These are phyloP conservation scores for Thymus mandschuricus DNA, from an alignment of 257 asterid species.

Conservation along the genomic window DNA sequence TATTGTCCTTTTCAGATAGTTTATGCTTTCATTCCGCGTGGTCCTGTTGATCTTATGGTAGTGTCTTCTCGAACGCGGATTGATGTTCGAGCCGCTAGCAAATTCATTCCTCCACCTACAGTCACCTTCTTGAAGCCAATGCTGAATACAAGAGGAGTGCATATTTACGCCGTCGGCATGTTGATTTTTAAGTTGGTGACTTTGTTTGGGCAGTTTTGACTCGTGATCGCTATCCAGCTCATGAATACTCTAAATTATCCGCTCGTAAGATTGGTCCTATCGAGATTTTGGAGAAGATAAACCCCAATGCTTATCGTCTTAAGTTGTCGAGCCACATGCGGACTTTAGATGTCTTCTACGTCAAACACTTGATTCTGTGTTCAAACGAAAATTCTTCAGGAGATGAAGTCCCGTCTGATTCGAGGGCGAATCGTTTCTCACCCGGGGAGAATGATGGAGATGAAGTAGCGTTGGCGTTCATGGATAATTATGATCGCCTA, in stretches of 20 bases:
- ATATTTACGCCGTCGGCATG: not conserved
- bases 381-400: not conserved
- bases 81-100: too few relatives aligned
- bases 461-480: too few relatives aligned
- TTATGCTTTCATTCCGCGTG: not conserved
- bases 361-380: not conserved
- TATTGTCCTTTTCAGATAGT: not conserved
- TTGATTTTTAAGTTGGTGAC: not conserved
- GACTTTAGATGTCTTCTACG: not conserved
- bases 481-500: too few relatives aligned
- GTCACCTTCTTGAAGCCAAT: too few relatives aligned
- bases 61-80: too few relatives aligned
- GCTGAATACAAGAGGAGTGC: not conserved
- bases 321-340: not conserved
- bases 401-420: not conserved
- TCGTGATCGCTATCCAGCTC: not conserved
- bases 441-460: conserved; percentile 8
- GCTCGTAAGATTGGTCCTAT: not conserved
- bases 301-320: not conserved
- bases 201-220: not conserved
- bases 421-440: not conserved
- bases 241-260: not conserved
- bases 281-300: not conserved
- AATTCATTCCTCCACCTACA: too few relatives aligned
- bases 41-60: not conserved